Conservation (phyloP, 306 rosid genomes). For the Ormosia semicastrata region DNA sequence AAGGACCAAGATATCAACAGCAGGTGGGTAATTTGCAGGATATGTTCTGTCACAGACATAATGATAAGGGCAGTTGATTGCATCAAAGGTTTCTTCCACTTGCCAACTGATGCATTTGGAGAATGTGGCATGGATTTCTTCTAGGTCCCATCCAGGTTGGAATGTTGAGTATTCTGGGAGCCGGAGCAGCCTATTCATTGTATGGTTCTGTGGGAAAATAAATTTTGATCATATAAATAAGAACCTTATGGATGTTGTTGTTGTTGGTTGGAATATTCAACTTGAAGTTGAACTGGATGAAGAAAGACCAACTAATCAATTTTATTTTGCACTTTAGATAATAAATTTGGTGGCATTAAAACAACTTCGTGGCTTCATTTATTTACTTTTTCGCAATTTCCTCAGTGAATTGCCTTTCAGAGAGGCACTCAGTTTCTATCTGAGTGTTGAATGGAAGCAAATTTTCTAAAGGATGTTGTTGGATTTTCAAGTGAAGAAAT, state of each 20-base stretch:
- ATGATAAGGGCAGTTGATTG: conserved; percentile 76
- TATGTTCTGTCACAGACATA: conserved; percentile 76
- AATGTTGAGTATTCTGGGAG: conserved; percentile 47
- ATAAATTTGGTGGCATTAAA: conserved; percentile 22
- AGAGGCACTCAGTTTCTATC: conserved; percentile 32
- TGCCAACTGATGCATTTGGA: conserved; percentile 96
- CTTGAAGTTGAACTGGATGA: conserved; percentile 44
- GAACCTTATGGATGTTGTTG: conserved; percentile 18
- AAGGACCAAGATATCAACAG: conserved; percentile 54
- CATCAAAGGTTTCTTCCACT: conserved; percentile 77
- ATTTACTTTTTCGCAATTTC: conserved; percentile 10
- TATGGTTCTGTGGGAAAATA: conserved; percentile 2
- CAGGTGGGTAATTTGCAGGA: conserved; percentile 57
- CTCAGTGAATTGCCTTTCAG: conserved; percentile 21
- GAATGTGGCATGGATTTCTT: conserved; percentile 51
- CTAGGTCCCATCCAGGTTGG: conserved; percentile 44
- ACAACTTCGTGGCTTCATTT: conserved; percentile 19
- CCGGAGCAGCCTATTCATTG: conserved; percentile 48
- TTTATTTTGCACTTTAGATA: conserved; percentile 12
- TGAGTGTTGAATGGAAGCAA: conserved; percentile 37
- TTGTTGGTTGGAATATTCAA: conserved; percentile 62
- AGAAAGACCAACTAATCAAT: conserved; percentile 65
- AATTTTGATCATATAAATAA: conserved; percentile 28
- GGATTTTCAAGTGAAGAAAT: conserved; percentile 22
- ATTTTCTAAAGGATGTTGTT: conserved; percentile 22